These are phyloP conservation scores for Podila clonocystis DNA, from an alignment of 192 early-diverging fungal genomes.

Conservation along the genomic window DNA sequence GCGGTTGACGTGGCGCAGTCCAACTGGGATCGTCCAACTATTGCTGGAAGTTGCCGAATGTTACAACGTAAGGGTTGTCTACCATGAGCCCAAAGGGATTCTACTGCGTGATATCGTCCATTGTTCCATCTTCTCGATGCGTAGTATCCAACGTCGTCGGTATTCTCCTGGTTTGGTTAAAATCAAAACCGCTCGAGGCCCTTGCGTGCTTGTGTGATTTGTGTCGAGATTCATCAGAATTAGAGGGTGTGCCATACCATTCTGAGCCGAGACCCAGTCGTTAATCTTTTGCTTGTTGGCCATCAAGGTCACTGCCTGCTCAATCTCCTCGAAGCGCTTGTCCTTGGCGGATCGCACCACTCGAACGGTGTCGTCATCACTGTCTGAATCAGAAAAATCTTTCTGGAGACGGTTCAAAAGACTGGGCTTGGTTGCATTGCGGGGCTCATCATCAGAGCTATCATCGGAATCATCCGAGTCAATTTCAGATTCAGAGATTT, in stretches of 20 bases:
- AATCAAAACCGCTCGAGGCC: too few species aligned
- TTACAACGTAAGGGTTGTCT: too few species aligned
- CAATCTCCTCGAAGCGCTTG: slow-evolving; percentile 90
- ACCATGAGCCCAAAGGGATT: too few species aligned
- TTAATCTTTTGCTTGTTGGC: slow-evolving; percentile 85
- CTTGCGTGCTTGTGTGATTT: too few species aligned
- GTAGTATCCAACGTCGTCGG: too few species aligned
- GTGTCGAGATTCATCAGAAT: too few species aligned
- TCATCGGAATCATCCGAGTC: slow-evolving; percentile 53
- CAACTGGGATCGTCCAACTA: too few species aligned
- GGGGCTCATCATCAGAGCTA: slow-evolving; percentile 55
- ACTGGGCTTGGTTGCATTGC: slow-evolving; percentile 25
- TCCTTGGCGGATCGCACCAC: slow-evolving; percentile 85
- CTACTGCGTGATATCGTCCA: too few species aligned
- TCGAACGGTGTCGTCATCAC: slow-evolving; percentile 78
- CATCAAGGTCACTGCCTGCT: slow-evolving; percentile 68
- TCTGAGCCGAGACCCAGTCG: slow-evolving; percentile 87
- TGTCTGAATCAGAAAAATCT: slow-evolving; percentile 61
- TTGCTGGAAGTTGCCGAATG: too few species aligned
- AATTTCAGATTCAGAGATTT: slow-evolving; percentile 51
- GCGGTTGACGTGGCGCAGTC: too few species aligned
- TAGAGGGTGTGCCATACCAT: slow-evolving; percentile 57
- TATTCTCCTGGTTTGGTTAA: too few species aligned
- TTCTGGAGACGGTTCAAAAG: slow-evolving; percentile 39
- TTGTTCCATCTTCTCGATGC: too few species aligned